These are phyloP conservation scores for Trichophyton rubrum DNA, from an alignment of 2,329 filamentous ascomycete species.

Conservation along the genomic window DNA sequence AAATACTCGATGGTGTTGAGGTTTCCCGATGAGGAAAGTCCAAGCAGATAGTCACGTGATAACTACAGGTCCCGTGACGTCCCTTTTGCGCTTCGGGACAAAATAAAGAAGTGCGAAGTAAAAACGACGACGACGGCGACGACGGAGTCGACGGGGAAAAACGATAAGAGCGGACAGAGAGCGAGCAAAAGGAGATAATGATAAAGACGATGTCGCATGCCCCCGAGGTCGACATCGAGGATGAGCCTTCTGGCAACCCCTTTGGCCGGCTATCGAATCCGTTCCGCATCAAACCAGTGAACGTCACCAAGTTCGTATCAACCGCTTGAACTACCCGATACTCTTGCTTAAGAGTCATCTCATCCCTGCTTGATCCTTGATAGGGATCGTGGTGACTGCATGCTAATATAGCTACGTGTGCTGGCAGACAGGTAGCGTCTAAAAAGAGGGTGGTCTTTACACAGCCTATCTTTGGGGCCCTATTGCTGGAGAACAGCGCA, in stretches of 20 bases:
- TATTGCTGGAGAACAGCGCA: conserved; percentile 55
- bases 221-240: conserved; percentile 13
- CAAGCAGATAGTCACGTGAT: background rate
- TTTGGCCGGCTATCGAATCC: conserved; percentile 42
- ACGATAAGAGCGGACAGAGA: background rate
- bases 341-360: background rate
- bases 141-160: background rate
- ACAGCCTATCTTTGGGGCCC: conserved; percentile 43
- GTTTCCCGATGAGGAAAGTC: background rate
- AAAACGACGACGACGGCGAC: background rate
- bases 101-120: background rate
- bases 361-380: background rate
- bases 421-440: conserved; percentile 20
- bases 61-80: background rate
- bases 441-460: conserved; percentile 38
- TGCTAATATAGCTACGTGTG: conserved; percentile 5
- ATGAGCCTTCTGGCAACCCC: conserved; percentile 21
- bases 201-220: conserved; percentile 16
- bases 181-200: too few species aligned
- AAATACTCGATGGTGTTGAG: background rate
- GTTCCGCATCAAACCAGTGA: conserved; percentile 37
- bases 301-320: conserved; percentile 28
- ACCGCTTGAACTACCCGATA: background rate
- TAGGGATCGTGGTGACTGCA: background rate
- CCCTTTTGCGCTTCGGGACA: background rate